Evolutionary conservation across 1,284 basidiomycete genomes (phyloP).

Genomic region (Heterobasidion parviporum): DNA sequence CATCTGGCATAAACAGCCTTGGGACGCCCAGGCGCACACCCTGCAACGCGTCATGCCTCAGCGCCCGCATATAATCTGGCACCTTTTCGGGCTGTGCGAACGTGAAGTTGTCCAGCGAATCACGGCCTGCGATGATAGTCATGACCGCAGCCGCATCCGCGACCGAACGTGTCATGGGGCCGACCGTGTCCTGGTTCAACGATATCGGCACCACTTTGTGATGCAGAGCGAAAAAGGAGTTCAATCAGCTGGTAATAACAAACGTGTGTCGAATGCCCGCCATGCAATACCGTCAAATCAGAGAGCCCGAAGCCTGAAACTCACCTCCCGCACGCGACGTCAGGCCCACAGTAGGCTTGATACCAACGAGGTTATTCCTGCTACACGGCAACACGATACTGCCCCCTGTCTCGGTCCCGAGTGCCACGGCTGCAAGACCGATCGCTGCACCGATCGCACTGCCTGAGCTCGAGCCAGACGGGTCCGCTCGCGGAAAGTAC

Average conservation of each 20-base stretch:
- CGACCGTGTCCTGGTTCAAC: slow-evolving; percentile 55
- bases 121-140: slow-evolving; percentile 50
- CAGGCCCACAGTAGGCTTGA: slow-evolving; percentile 44
- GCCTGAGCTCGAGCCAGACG: slow-evolving; percentile 60
- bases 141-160: slow-evolving; percentile 54
- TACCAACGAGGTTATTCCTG: slow-evolving; percentile 38
- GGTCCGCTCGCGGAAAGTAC: slow-evolving; percentile 52
- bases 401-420: slow-evolving; percentile 63
- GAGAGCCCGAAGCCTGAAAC: not conserved
- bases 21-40: slow-evolving; percentile 56
- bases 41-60: slow-evolving; percentile 37
- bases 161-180: slow-evolving; percentile 51
- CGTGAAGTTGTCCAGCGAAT: slow-evolving; percentile 54
- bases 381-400: slow-evolving; percentile 44
- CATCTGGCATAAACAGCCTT: slow-evolving; percentile 8
- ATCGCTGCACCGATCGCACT: slow-evolving; percentile 55
- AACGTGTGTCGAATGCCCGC: not conserved
- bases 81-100: slow-evolving; percentile 44
- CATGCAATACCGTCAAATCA: not conserved
- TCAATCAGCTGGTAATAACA: too few relatives aligned
- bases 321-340: slow-evolving; percentile 40
- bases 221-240: too few relatives aligned
- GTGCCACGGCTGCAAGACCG: slow-evolving; percentile 48
- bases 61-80: slow-evolving; percentile 46
- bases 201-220: slow-evolving; percentile 4